Evolutionary conservation across 129 eudicot species (phyloP), one percentile per base, ranked within the genome.

Genomic region (Lonicera japonica): DNA sequence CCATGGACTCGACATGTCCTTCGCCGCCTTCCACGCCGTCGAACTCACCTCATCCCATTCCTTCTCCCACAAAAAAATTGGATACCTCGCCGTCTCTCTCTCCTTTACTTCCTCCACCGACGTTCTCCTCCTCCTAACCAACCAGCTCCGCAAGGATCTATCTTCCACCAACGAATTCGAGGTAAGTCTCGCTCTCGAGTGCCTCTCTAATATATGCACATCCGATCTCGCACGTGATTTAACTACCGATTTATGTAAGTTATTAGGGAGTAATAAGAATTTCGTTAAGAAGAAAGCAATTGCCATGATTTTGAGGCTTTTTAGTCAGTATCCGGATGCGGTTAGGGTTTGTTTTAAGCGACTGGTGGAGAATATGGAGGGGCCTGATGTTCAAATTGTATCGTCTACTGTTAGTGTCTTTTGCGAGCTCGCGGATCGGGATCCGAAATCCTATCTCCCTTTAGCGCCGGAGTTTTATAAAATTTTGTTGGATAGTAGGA

Each of bases 331-430:
- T 54, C 95, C 98, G 11, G 98, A 91, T 66, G 86, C 90, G 0
- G 95, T 91, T 70, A 75, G 95, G 74, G 95, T 84, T 56, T 91
- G 98, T 82, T 91, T 91, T 58, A 91, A 82, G 70, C 73, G 90
- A 5, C 69, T 91, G 55, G 98, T 91, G 34, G 98, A 91, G 65
- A 84, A 80, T 77, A 70, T 91, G 5, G 98, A 86, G 77, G 70
- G 45, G 22, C 14, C 57, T 23, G 95, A 91, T 64, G 50, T 56
- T 47, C 80, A 71, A 19, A 61, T 75, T 14, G 69, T 91, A 58
- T 80, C 84, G 1, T 81, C 98, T 0, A 80, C 83, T 16, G 80
- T 91, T 21, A 82, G 95, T 25, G 89, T 91, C 10, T 91, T 91
- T 55, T 91, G 96, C 70, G 98, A 91, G 84, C 84, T 91, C 8